Conservation (phyloP, 2,329 filamentous ascomycete species). For the Hypoxylon sp. region DNA sequence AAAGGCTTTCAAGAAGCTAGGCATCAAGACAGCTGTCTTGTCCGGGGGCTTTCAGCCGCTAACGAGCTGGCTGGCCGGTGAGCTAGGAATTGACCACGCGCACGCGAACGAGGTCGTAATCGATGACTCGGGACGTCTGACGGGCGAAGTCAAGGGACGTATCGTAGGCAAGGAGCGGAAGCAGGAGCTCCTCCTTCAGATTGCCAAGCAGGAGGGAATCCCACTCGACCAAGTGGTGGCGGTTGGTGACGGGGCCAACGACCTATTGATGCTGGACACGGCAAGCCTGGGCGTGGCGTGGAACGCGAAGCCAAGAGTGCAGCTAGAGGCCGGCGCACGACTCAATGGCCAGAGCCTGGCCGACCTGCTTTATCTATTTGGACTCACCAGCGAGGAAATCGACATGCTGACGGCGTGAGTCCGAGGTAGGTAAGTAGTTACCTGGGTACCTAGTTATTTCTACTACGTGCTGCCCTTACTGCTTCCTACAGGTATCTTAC, state of each 20-base stretch:
- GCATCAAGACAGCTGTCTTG: constrained; percentile 87
- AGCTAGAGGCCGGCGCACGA: constrained; percentile 76
- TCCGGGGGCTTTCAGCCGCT: constrained; percentile 92
- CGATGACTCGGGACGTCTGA: constrained; percentile 66
- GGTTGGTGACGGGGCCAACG: constrained; percentile 84
- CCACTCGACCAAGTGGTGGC: constrained; percentile 72
- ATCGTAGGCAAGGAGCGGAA: constrained; percentile 83
- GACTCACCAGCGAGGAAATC: constrained; percentile 72
- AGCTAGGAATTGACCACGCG: constrained; percentile 86
- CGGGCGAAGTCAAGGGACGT: constrained; percentile 73
- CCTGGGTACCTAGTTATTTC: constrained; percentile 28
- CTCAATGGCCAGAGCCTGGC: constrained; percentile 75
- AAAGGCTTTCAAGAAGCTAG: constrained; percentile 75
- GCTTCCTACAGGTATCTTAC: constrained; percentile 16
- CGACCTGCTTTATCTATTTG: constrained; percentile 78
- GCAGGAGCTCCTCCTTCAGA: constrained; percentile 72
- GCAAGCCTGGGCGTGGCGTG: constrained; percentile 83
- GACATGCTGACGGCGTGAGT: constrained; percentile 52
- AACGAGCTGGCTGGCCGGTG: constrained; percentile 82
- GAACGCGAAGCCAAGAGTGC: constrained; percentile 84
- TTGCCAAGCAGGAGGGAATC: constrained; percentile 73
- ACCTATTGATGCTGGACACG: constrained; percentile 78
- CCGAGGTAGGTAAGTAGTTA: constrained; percentile 20
- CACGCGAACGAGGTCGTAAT: constrained; percentile 84
- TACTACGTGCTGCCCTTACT: constrained; percentile 4